Evolutionary conservation across 2,329 filamentous ascomycete species (phyloP), one percentile per base, ranked within the genome.

Genomic region (Botrytis cinerea): DNA sequence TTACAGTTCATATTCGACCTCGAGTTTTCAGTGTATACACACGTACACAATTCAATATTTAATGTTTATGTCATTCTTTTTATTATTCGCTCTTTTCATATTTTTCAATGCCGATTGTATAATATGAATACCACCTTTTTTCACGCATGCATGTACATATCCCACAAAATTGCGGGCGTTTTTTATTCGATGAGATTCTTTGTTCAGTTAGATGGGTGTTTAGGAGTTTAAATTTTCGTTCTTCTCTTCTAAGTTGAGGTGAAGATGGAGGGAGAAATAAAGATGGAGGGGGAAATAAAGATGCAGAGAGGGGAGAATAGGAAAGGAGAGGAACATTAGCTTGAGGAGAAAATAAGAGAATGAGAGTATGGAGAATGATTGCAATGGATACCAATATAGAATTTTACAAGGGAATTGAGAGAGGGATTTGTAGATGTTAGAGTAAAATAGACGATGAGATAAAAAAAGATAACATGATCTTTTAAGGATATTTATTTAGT

Each of bases 141-240:
- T 68, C n/a, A 57, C 66, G 48, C 48, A 48, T 38, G 62, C 40
- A 67, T 67, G 64, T 68, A 68, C 66, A 68, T 68, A 57, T 22
- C 38, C 35, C 20, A 43, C 18, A 57, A 68, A 57, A 32, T 43
- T 43, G 12, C 46, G 5, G 35, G 48, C 25, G 48, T 57, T 68
- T 63, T 63, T 63, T 43, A 4, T 54, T 22, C 18, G n/a, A 43
- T 22, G 38, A 54, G 35, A 18, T 16, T 57, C 22, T 61, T 61
- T 40, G 18, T 38, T 60, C 22, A 22, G 20, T n/a, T 61, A 25
- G 22, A 38, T 40, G 35, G 59, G 59, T 40, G 35, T 61, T 25
- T n/a, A 61, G 59, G 35, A 61, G 59, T 61, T 61, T n/a, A 22
- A 61, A 38, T 61, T n/a, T 54, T 54, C 51, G n/a, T 54, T 54